phyloP scores from a whole-genome alignment of 352 stramenopile genomes.

The Phytophthora megakarya region DNA sequence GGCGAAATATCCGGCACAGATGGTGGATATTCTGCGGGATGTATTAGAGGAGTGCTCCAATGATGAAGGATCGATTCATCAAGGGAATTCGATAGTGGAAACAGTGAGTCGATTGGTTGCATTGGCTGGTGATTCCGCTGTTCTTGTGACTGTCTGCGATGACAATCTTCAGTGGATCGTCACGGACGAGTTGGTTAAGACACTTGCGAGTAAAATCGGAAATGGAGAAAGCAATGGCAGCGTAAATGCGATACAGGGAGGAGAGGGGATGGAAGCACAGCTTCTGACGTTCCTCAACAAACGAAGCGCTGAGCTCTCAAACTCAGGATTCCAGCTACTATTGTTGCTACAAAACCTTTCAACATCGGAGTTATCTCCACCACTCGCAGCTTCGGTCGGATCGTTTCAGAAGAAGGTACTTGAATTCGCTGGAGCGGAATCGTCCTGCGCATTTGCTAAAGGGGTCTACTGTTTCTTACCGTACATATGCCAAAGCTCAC shows the following conservation, averaged over 20 bases:
- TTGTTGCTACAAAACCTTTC: slow-evolving; percentile 49
- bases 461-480: slow-evolving; percentile 57
- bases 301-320: slow-evolving; percentile 44
- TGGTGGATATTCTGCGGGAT: slow-evolving; percentile 54
- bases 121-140: slow-evolving; percentile 39
- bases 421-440: slow-evolving; percentile 39
- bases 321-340: slow-evolving; percentile 52
- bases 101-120: slow-evolving; percentile 39
- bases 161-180: slow-evolving; percentile 72
- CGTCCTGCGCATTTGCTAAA: slow-evolving; percentile 36
- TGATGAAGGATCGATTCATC: background rate
- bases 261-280: slow-evolving; percentile 12
- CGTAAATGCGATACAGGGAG: background rate
- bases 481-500: slow-evolving; percentile 54
- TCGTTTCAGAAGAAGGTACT: slow-evolving; percentile 50
- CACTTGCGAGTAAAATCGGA: slow-evolving; percentile 35
- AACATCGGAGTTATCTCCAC: slow-evolving; percentile 3
- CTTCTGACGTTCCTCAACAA: slow-evolving; percentile 40
- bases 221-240: slow-evolving; percentile 17
- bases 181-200: slow-evolving; percentile 48
- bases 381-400: slow-evolving; percentile 26
- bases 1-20: slow-evolving; percentile 43
- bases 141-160: slow-evolving; percentile 49
- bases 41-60: slow-evolving; percentile 43
- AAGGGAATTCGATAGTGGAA: background rate